Evolutionary conservation across 768 basidiomycete genomes (phyloP).

Genomic region (Suillus discolor): DNA sequence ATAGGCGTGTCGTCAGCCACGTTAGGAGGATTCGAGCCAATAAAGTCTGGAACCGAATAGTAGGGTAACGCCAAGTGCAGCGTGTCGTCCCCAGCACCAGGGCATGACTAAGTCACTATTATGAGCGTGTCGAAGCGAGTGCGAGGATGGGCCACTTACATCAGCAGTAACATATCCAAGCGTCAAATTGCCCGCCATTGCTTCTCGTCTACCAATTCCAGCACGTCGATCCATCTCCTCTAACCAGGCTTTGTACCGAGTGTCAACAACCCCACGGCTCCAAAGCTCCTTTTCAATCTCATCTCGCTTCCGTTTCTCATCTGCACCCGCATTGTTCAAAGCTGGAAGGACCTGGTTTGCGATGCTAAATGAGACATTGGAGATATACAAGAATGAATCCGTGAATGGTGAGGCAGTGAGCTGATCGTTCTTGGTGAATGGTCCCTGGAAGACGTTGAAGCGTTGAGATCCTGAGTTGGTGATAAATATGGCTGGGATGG

Average conservation of each 20-base stretch:
- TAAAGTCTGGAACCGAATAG: constrained; percentile 56
- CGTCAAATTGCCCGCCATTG: constrained; percentile 54
- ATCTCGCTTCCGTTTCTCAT: constrained; percentile 33
- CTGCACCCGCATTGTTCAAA: constrained; percentile 50
- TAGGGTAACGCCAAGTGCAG: constrained; percentile 62
- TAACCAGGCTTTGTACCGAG: constrained; percentile 57
- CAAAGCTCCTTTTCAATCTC: constrained; percentile 29
- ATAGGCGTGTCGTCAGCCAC: constrained; percentile 52
- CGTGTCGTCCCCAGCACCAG: constrained; percentile 76
- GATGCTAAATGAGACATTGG: constrained; percentile 49
- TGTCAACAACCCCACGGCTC: constrained; percentile 51
- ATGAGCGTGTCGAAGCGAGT: neutral
- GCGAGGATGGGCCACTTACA: constrained; percentile 38
- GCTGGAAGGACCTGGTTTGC: constrained; percentile 56
- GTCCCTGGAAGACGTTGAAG: constrained; percentile 66
- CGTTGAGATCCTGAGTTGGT: constrained; percentile 65
- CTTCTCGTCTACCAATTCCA: constrained; percentile 37
- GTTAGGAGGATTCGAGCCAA: constrained; percentile 55
- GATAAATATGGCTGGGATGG: constrained; percentile 64
- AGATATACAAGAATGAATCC: constrained; percentile 64
- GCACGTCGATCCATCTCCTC: constrained; percentile 50
- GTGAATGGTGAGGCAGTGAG: constrained; percentile 73
- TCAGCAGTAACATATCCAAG: constrained; percentile 78
- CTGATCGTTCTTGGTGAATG: constrained; percentile 82
- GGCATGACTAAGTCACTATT: constrained; percentile 51